Conservation (phyloP, 2,329 filamentous ascomycete species). For the Hypoxylon sp. region DNA sequence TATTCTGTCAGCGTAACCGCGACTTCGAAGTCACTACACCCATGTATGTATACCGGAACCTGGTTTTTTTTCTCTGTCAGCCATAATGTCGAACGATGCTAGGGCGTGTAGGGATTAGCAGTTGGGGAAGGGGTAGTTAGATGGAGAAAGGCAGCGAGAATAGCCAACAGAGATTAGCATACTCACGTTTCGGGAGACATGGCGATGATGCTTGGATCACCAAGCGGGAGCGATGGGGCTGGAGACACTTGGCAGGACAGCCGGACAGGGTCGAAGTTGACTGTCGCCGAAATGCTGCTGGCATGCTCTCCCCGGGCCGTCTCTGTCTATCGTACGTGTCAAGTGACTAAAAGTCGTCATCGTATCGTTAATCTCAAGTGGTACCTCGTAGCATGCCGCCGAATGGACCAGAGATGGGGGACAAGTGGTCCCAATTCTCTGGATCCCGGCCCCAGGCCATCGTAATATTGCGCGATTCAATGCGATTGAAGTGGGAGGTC, state of each 20-base stretch:
- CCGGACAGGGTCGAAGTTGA: slow-evolving; percentile 28
- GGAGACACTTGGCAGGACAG: slow-evolving; percentile 39
- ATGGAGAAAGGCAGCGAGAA: slow-evolving; percentile 34
- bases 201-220: slow-evolving; percentile 42
- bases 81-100: slow-evolving; percentile 33
- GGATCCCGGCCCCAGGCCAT: slow-evolving; percentile 46
- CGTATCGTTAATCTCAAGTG: slow-evolving; percentile 44
- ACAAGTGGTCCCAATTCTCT: slow-evolving; percentile 43
- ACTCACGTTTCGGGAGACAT: slow-evolving; percentile 43
- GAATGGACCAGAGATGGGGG: slow-evolving; percentile 35
- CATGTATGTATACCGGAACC: slow-evolving; percentile 35
- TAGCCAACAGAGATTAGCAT: slow-evolving; percentile 34
- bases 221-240: slow-evolving; percentile 40
- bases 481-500: slow-evolving; percentile 52
- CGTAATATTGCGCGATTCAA: slow-evolving; percentile 59
- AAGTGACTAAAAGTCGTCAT: slow-evolving; percentile 40
- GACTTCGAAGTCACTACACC: slow-evolving; percentile 29
- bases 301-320: slow-evolving; percentile 12
- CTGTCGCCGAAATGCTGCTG: slow-evolving; percentile 27
- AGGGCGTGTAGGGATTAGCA: slow-evolving; percentile 22
- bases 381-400: slow-evolving; percentile 26
- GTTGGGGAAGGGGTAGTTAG: slow-evolving; percentile 26
- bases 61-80: slow-evolving; percentile 42
- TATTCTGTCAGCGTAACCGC: slow-evolving; percentile 35
- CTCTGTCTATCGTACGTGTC: slow-evolving; percentile 34